These are phyloP conservation scores for Tolypocladium pustulatum DNA, from an alignment of 2,329 filamentous ascomycete genomes.

Conservation along the genomic window DNA sequence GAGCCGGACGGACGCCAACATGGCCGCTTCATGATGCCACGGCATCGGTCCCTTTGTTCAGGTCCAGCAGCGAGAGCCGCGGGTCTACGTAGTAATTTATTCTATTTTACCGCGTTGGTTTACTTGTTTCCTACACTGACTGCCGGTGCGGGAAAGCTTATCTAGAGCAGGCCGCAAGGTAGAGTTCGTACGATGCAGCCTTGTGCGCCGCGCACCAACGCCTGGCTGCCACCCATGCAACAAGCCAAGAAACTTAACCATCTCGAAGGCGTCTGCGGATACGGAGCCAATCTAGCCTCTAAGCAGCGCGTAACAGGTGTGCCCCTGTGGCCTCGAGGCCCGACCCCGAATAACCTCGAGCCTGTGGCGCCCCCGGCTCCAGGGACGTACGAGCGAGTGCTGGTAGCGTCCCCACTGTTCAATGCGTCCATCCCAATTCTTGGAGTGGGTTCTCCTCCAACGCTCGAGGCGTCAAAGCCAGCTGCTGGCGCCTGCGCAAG, in stretches of 20 bases:
- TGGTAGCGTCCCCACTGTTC: background rate
- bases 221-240: background rate
- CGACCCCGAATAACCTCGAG: background rate
- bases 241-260: background rate
- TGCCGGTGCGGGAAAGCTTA: background rate
- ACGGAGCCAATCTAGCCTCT: no score
- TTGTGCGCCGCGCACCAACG: no score
- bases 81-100: no score
- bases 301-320: no score
- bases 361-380: background rate
- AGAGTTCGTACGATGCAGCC: no score
- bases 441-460: background rate
- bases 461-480: background rate
- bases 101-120: background rate
- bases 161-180: no score
- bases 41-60: background rate
- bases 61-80: no score
- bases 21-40: background rate
- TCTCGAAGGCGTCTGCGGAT: background rate
- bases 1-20: background rate
- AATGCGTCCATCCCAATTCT: background rate
- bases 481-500: background rate
- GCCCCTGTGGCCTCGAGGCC: no score
- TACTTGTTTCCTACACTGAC: background rate
- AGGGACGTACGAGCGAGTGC: background rate